Evolutionary conservation across 345 rosid genomes (phyloP).

Genomic region (Melaleuca quinquenervia): DNA sequence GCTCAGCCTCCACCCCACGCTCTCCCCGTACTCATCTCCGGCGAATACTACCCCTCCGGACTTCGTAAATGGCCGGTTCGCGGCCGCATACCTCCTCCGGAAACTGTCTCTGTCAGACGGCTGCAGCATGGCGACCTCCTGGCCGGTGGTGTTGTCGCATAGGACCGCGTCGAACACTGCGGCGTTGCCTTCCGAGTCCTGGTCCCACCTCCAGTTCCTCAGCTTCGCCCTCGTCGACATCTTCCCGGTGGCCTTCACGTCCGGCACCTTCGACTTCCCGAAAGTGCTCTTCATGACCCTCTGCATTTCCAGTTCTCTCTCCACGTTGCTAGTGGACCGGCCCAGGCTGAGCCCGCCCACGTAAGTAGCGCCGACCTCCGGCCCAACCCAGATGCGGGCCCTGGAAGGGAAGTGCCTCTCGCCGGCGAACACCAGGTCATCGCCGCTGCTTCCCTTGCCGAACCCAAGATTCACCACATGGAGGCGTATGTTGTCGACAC

Average conservation of each 20-base stretch:
- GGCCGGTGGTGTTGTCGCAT: slow-evolving; percentile 37
- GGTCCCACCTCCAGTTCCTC: slow-evolving; percentile 78
- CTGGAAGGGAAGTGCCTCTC: slow-evolving; percentile 61
- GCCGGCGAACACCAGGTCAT: slow-evolving; percentile 17
- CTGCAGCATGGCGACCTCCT: slow-evolving; percentile 21
- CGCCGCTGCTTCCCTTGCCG: slow-evolving; percentile 10
- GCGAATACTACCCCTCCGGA: slow-evolving; percentile 68
- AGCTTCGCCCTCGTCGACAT: slow-evolving; percentile 35
- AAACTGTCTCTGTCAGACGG: neutral
- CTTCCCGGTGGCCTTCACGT: slow-evolving; percentile 42
- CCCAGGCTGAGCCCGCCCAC: slow-evolving; percentile 67
- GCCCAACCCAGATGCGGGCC: slow-evolving; percentile 71
- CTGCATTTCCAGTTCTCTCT: slow-evolving; percentile 37
- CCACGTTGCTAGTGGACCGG: slow-evolving; percentile 47
- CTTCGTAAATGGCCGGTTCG: slow-evolving; percentile 48
- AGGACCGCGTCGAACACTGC: slow-evolving; percentile 61
- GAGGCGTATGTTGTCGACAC: slow-evolving; percentile 73
- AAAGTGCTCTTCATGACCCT: slow-evolving; percentile 22
- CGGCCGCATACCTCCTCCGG: slow-evolving; percentile 8
- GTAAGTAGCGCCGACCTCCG: slow-evolving; percentile 66
- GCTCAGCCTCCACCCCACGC: slow-evolving; percentile 66
- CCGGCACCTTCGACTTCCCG: slow-evolving; percentile 29
- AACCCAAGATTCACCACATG: slow-evolving; percentile 56
- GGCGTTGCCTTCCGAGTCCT: slow-evolving; percentile 70
- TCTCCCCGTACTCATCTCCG: slow-evolving; percentile 63